These are phyloP conservation scores for Sarocladiaceae sp. DNA, from an alignment of 2,329 filamentous ascomycete species.

Conservation along the genomic window DNA sequence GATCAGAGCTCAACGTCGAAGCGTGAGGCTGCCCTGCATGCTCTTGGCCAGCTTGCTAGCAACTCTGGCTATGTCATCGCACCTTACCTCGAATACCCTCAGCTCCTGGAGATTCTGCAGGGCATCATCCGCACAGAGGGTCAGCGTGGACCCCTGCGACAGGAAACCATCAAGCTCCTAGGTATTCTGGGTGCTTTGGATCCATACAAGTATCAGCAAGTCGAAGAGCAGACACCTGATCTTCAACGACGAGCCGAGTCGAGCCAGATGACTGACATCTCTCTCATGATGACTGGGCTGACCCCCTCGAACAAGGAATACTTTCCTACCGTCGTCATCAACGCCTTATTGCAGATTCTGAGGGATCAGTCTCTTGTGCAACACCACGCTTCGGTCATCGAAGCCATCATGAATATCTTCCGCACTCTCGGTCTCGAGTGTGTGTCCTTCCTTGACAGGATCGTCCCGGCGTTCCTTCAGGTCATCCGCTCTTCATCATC, in stretches of 20 bases:
- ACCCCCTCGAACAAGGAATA: constrained; percentile 98
- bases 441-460: constrained; percentile 87
- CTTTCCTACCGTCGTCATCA: constrained; percentile 96
- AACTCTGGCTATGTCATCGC: constrained; percentile 97
- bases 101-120: constrained; percentile 86
- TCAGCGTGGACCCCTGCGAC: constrained; percentile 74
- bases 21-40: constrained; percentile 83
- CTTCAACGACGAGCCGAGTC: constrained; percentile 60
- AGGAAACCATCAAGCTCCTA: constrained; percentile 94
- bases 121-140: constrained; percentile 88
- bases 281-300: constrained; percentile 93
- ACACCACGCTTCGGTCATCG: constrained; percentile 89
- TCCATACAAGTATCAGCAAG: constrained; percentile 93
- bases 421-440: constrained; percentile 93
- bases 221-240: constrained; percentile 83
- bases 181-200: constrained; percentile 92
- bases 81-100: constrained; percentile 90
- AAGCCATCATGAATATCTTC: constrained; percentile 98
- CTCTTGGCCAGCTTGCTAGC: constrained; percentile 85
- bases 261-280: constrained; percentile 79
- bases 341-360: constrained; percentile 84
- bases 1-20: constrained; percentile 88
- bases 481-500: constrained; percentile 79
- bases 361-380: constrained; percentile 85
- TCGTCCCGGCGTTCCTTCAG: constrained; percentile 86